phyloP scores from a whole-genome alignment of 257 asterid species.

The Petunia axillaris region DNA sequence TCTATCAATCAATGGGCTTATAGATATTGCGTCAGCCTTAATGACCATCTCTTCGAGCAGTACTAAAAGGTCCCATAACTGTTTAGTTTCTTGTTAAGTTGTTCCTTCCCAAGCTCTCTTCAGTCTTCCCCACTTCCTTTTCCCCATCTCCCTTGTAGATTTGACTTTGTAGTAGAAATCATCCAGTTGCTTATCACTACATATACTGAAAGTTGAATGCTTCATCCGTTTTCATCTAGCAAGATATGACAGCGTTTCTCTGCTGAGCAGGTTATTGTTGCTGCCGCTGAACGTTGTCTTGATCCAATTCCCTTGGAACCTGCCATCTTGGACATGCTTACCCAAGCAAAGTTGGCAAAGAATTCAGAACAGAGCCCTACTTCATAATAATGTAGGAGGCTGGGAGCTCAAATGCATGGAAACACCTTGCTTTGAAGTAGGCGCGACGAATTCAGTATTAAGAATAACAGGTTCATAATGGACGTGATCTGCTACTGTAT shows the following conservation, averaged over 20 bases:
- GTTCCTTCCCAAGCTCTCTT: background rate
- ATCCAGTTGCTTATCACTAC: constrained; percentile 5
- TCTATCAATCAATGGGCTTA: background rate
- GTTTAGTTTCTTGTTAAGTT: background rate
- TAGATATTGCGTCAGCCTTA: background rate
- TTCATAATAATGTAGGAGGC: background rate
- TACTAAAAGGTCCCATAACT: background rate
- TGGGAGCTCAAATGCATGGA: background rate
- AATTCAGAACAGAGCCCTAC: constrained; percentile 36
- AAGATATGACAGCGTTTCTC: background rate
- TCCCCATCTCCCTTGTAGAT: background rate
- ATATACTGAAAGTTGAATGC: constrained; percentile 3
- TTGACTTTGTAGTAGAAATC: constrained; percentile 8
- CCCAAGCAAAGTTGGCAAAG: constrained; percentile 80
- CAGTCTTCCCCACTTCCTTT: background rate
- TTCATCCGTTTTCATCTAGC: background rate
- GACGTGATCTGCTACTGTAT: background rate
- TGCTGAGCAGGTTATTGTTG: constrained; percentile 66
- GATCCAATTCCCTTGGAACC: constrained; percentile 79
- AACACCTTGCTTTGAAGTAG: background rate
- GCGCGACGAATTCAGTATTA: background rate
- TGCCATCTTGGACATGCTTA: constrained; percentile 82
- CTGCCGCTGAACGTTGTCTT: constrained; percentile 87
- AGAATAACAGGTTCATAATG: background rate
- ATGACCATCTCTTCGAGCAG: constrained; percentile 7